phyloP scores from a whole-genome alignment of 331 rosid species.

The Prunus yedoensis region DNA sequence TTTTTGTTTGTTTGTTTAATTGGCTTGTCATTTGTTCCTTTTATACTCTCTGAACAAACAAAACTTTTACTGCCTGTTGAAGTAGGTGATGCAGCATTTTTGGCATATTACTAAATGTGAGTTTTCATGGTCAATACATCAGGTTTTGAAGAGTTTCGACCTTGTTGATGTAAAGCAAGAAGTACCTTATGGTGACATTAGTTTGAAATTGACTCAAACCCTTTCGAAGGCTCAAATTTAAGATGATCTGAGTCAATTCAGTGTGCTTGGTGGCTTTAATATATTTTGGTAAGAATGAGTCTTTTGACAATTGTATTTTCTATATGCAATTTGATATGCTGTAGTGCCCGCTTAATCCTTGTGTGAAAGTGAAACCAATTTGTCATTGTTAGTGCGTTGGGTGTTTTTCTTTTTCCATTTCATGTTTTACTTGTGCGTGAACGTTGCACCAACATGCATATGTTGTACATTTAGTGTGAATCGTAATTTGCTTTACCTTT shows the following conservation, averaged over 20 bases:
- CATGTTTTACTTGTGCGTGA: background rate
- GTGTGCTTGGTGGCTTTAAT: slow-evolving; percentile 5
- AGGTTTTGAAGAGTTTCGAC: slow-evolving; percentile 62
- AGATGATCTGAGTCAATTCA: slow-evolving; percentile 9
- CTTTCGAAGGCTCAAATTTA: slow-evolving; percentile 52
- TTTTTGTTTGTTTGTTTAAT: background rate
- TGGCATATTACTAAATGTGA: background rate
- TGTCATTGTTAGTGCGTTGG: background rate
- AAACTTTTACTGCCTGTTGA: background rate
- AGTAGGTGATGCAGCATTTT: background rate
- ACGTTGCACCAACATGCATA: background rate
- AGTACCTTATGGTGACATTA: slow-evolving; percentile 67
- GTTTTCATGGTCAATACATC: slow-evolving; percentile 11
- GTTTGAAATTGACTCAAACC: slow-evolving; percentile 47
- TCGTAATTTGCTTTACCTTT: no score
- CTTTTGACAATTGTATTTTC: background rate
- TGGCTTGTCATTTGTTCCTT: background rate
- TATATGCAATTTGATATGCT: background rate
- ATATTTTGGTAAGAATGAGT: slow-evolving; percentile 41
- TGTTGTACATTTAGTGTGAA: background rate
- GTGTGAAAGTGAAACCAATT: background rate
- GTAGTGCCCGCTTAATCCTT: background rate
- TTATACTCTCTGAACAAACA: background rate
- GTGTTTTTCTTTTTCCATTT: background rate
- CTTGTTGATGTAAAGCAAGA: slow-evolving; percentile 72